Evolutionary conservation across 257 asterid genomes (phyloP).

Genomic region (Ajuga chamaepitys): DNA sequence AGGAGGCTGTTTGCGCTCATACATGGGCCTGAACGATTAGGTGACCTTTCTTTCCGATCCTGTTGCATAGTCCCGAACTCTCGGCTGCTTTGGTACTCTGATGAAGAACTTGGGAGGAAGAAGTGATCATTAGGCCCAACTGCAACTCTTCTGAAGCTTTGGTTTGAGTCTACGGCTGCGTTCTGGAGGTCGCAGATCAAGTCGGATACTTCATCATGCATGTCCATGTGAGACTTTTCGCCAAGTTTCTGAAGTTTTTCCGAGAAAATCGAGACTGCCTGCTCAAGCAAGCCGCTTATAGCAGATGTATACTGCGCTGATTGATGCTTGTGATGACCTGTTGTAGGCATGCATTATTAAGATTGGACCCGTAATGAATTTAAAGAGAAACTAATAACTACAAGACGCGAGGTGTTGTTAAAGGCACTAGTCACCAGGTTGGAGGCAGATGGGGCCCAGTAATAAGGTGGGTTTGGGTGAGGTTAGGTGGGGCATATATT

Average conservation of each 20-base stretch:
- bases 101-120: conserved; percentile 71
- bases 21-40: conserved; percentile 42
- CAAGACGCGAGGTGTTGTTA: not conserved
- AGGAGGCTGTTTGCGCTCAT: conserved; percentile 67
- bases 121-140: conserved; percentile 74
- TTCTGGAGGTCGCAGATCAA: conserved; percentile 86
- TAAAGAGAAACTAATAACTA: not conserved
- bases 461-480: no score
- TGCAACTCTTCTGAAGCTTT: conserved; percentile 78
- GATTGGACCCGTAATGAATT: not conserved
- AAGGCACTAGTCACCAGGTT: no score
- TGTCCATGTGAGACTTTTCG: conserved; percentile 40
- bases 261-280: conserved; percentile 48
- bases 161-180: conserved; percentile 77
- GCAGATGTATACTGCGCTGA: conserved; percentile 47
- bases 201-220: conserved; percentile 50
- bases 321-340: conserved; percentile 52
- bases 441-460: no score
- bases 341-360: not conserved
- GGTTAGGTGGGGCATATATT: no score
- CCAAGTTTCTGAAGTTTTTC: conserved; percentile 53
- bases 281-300: conserved; percentile 49
- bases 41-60: conserved; percentile 41
- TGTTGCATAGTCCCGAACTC: conserved; percentile 36
- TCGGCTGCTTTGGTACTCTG: conserved; percentile 32